Evolutionary conservation across 805 yeast genomes (phyloP).

Genomic region (Metschnikowia kunwiensis): DNA sequence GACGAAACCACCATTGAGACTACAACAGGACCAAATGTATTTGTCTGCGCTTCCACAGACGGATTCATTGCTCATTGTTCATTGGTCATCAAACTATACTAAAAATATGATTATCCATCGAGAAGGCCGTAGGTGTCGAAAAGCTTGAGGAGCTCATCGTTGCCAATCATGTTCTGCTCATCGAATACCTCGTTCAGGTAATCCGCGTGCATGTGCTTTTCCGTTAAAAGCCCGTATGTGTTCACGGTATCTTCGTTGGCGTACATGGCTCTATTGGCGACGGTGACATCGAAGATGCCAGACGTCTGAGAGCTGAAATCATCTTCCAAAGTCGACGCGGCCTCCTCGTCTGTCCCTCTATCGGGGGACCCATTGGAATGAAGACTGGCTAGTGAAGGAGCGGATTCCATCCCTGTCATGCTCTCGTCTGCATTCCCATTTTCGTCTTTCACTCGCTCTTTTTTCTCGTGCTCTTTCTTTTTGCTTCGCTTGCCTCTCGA

Average conservation of each 20-base stretch:
- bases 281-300: slow-evolving; percentile 12
- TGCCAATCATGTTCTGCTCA: slow-evolving; percentile 20
- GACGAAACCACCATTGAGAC: too few relatives aligned
- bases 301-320: slow-evolving; percentile 1
- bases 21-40: too few relatives aligned
- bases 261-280: slow-evolving; percentile 20
- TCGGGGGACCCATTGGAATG: not conserved
- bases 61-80: too few relatives aligned
- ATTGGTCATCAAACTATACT: too few relatives aligned
- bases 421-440: not conserved
- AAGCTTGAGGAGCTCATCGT: slow-evolving; percentile 35
- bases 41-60: too few relatives aligned
- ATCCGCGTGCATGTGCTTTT: slow-evolving; percentile 15
- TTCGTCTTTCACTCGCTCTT: not conserved
- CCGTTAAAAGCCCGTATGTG: slow-evolving; percentile 18
- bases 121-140: slow-evolving; percentile 37
- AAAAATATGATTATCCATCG: slow-evolving; percentile 19
- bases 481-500: slow-evolving; percentile 7
- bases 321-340: not conserved
- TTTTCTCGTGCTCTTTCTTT: not conserved
- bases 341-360: not conserved
- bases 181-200: slow-evolving; percentile 16
- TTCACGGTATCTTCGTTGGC: slow-evolving; percentile 17
- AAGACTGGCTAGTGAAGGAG: not conserved
- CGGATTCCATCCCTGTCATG: not conserved